Percentiles rank a stretch among this genome's conserved stretches.
Conservation (phyloP, 208 protist species). For the Trichomonas tenax region DNA sequence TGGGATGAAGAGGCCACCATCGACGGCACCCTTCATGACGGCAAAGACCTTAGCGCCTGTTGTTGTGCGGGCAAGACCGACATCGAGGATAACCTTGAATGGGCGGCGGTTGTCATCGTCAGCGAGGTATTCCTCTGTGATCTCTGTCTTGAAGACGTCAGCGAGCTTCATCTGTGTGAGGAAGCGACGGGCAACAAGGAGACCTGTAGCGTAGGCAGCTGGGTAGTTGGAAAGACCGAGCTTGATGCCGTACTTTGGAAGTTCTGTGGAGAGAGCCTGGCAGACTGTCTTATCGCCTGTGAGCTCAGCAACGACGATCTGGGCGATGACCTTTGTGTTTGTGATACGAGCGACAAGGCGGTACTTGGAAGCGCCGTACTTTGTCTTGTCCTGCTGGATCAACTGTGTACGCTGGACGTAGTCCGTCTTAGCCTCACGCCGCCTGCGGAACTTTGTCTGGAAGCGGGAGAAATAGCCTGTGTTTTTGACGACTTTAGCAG, state of each 20-base stretch:
- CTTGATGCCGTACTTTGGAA: conserved; percentile 76
- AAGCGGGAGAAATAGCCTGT: conserved; percentile 88
- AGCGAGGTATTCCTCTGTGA: too few relatives aligned
- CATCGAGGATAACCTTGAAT: too few relatives aligned
- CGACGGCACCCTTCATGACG: too few relatives aligned
- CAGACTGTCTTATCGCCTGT: too few relatives aligned
- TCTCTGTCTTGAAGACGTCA: too few relatives aligned
- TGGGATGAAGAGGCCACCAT: too few relatives aligned
- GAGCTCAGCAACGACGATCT: too few relatives aligned
- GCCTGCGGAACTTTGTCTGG: conserved; percentile 85
- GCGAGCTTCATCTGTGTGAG: too few relatives aligned
- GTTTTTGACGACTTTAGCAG: conserved; percentile 54
- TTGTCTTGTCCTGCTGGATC: conserved; percentile 92
- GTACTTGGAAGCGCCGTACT: conserved; percentile 94
- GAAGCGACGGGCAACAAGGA: conserved; percentile 84
- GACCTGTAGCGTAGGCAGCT: conserved; percentile 67
- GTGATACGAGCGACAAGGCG: conserved; percentile 78
- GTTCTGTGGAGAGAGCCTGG: too few relatives aligned
- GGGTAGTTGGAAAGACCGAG: conserved; percentile 93
- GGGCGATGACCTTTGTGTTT: conserved; percentile 68
- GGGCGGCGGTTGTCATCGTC: too few relatives aligned
- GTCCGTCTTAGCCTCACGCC: conserved; percentile 86
- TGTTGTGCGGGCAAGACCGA: too few relatives aligned
- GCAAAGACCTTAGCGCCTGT: too few relatives aligned
- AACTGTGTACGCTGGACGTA: conserved; percentile 79